phyloP scores from a whole-genome alignment of 306 rosid genomes.

The Betula pendula region DNA sequence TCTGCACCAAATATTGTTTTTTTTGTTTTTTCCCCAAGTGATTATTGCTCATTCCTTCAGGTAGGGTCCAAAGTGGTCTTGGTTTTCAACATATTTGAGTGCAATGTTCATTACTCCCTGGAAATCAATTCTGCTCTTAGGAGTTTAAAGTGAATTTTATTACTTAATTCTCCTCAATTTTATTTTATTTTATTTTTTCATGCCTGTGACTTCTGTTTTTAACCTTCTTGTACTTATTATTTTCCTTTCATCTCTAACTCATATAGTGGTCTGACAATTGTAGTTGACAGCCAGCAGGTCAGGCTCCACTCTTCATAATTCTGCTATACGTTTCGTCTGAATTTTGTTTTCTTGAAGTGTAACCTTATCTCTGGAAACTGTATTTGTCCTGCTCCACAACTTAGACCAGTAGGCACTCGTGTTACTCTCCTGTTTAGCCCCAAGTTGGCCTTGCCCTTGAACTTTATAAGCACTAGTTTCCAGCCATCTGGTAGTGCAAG shows the following conservation, averaged over 20 bases:
- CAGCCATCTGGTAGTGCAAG: constrained; percentile 1
- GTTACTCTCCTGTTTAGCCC: neutral
- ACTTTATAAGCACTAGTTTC: constrained; percentile 1
- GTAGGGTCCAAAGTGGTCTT: neutral
- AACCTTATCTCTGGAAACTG: neutral
- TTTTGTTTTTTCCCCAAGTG: neutral
- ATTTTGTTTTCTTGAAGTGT: neutral
- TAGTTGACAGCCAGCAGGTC: neutral
- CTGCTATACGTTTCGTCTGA: neutral
- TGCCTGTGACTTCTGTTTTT: neutral
- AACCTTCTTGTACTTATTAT: neutral
- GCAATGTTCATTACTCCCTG: neutral
- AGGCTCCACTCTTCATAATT: neutral
- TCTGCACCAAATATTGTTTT: neutral
- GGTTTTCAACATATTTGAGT: neutral
- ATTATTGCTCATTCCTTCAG: neutral
- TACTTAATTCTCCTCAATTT: constrained; percentile 3
- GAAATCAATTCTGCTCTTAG: neutral
- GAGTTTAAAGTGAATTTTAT: neutral
- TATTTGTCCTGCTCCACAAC: neutral
- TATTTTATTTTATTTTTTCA: no score
- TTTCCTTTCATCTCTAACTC: neutral
- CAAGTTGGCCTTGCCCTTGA: neutral
- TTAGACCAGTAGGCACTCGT: neutral
- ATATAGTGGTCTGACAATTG: neutral